These are phyloP conservation scores for Debaryomyces udenii DNA, from an alignment of 1,139 yeast species.

Conservation along the genomic window DNA sequence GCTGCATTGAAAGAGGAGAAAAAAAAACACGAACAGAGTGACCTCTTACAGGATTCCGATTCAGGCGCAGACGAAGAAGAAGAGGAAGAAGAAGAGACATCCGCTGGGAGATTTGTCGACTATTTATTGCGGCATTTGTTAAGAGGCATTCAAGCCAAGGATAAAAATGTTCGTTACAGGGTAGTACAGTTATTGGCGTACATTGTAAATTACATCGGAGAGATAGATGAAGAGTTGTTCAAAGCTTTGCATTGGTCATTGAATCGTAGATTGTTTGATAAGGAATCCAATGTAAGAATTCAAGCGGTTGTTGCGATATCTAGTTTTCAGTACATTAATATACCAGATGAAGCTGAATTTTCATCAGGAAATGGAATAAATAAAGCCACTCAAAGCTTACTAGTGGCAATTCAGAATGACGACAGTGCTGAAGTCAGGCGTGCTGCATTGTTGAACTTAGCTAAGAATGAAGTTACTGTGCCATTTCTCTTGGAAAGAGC, in stretches of 20 bases:
- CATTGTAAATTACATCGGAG: constrained; percentile 71
- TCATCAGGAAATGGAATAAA: constrained; percentile 18
- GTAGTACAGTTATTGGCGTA: constrained; percentile 79
- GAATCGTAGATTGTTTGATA: constrained; percentile 69
- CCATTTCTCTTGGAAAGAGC: constrained; percentile 77
- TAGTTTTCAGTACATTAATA: constrained; percentile 63
- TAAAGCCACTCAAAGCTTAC: constrained; percentile 45
- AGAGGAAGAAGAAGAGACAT: constrained; percentile 40
- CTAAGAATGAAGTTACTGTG: constrained; percentile 55
- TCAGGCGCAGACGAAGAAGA: constrained; percentile 26
- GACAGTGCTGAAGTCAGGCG: constrained; percentile 88
- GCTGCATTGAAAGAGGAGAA: constrained; percentile 20
- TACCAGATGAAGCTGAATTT: constrained; percentile 30
- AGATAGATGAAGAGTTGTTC: constrained; percentile 73
- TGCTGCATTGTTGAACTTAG: constrained; percentile 74
- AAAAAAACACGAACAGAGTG: constrained; percentile 20
- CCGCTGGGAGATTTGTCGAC: constrained; percentile 57
- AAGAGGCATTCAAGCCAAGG: constrained; percentile 77
- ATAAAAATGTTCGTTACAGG: constrained; percentile 77
- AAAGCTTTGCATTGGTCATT: constrained; percentile 64
- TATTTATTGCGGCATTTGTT: constrained; percentile 65
- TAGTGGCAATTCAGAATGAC: constrained; percentile 69
- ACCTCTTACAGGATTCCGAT: constrained; percentile 23
- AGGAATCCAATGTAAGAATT: constrained; percentile 74
- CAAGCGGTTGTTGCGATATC: constrained; percentile 84